Evolutionary conservation across 208 protist genomes (phyloP).

Genomic region (Zelonia costaricensis): DNA sequence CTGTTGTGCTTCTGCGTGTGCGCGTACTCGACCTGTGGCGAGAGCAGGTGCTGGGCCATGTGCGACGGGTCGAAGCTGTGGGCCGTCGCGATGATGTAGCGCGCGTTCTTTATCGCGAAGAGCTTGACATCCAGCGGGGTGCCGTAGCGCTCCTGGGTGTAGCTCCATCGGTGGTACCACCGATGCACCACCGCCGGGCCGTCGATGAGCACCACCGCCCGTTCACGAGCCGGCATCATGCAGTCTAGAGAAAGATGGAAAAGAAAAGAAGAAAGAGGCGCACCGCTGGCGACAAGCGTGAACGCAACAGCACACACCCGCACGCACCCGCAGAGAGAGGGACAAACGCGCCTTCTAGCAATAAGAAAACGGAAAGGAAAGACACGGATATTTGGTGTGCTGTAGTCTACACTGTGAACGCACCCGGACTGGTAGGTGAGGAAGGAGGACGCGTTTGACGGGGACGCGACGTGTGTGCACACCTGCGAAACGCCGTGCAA

Average conservation of each 20-base stretch:
- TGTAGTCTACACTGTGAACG: no score
- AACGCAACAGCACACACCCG: neutral
- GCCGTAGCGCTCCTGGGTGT: slow-evolving; percentile 50
- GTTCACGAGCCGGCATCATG: slow-evolving; percentile 57
- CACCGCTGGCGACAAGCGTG: neutral
- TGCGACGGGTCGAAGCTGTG: slow-evolving; percentile 90
- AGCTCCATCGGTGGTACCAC: slow-evolving; percentile 90
- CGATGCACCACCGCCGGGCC: slow-evolving; percentile 85
- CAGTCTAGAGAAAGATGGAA: neutral
- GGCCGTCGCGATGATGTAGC: slow-evolving; percentile 73
- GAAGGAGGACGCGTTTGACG: no score
- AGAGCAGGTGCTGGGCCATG: slow-evolving; percentile 83
- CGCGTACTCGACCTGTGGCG: slow-evolving; percentile 81
- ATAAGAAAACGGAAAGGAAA: no score
- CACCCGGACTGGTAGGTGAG: no score
- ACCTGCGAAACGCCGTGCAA: no score
- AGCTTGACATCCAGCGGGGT: slow-evolving; percentile 64
- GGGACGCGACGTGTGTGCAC: no score
- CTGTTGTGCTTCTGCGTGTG: slow-evolving; percentile 90
- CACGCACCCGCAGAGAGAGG: neutral
- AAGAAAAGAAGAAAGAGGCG: neutral
- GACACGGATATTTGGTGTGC: no score
- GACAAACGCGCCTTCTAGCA: no score
- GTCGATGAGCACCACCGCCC: slow-evolving; percentile 83
- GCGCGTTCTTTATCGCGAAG: slow-evolving; percentile 82